Evolutionary conservation across 495 filamentous ascomycete species (phyloP).

Genomic region (Penicillium canescens): DNA sequence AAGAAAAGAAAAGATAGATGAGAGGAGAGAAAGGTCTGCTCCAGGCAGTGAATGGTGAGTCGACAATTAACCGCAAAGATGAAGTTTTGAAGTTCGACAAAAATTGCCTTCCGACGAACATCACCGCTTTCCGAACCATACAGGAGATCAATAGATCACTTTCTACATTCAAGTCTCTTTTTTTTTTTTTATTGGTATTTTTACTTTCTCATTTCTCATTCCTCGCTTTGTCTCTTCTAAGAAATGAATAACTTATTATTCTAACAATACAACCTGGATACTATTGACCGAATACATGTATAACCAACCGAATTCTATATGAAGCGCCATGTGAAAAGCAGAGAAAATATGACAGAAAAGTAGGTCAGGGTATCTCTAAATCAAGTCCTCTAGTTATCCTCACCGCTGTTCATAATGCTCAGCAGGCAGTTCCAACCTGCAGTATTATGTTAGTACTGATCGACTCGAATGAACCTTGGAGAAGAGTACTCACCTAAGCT

Average conservation of each 20-base stretch:
- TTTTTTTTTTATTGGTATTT: neutral
- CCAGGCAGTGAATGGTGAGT: constrained; percentile 41
- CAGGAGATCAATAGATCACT: constrained; percentile 1
- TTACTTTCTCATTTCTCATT: no score
- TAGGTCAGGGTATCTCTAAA: constrained; percentile 9
- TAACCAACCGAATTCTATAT: constrained; percentile 4
- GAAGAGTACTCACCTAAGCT: constrained; percentile 58
- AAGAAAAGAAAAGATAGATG: neutral
- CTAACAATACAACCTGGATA: constrained; percentile 16
- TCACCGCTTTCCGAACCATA: constrained; percentile 7
- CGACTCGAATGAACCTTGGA: no score
- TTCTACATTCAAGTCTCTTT: neutral
- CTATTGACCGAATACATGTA: constrained; percentile 3
- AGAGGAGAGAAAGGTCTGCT: constrained; percentile 31
- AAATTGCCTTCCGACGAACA: constrained; percentile 28
- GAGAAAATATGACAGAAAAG: constrained; percentile 3
- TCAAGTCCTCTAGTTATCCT: constrained; percentile 9
- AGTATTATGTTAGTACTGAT: constrained; percentile 27
- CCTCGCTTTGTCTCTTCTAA: no score
- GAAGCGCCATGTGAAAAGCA: constrained; percentile 27
- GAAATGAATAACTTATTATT: neutral
- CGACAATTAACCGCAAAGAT: constrained; percentile 19
- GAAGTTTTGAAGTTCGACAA: constrained; percentile 43
- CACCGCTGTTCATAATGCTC: constrained; percentile 74
- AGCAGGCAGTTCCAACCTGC: constrained; percentile 96